phyloP scores from a whole-genome alignment of 495 filamentous ascomycete species.

The Trichoderma asperelloides region DNA sequence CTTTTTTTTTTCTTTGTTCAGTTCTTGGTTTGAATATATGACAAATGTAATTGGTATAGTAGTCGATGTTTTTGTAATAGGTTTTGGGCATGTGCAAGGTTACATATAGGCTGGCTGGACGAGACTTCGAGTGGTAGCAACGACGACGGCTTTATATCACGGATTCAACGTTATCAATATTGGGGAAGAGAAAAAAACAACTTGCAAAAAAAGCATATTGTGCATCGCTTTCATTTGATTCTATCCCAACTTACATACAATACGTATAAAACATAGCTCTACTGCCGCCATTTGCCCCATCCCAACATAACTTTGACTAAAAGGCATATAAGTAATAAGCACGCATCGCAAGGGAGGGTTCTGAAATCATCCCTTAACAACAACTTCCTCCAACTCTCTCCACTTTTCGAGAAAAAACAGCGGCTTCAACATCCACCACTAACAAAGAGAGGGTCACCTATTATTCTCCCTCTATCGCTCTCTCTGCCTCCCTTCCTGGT shows the following conservation, averaged over 20 bases:
- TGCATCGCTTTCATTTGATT: constrained; percentile 5
- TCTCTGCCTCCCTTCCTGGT: background rate
- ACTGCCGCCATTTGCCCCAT: constrained; percentile 5
- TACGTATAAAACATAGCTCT: constrained; percentile 7
- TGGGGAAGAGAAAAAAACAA: background rate
- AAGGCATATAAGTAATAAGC: constrained; percentile 12
- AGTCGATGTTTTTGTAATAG: no score
- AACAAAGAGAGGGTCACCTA: no score
- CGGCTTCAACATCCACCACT: background rate
- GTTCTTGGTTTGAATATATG: no score
- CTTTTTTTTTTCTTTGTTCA: background rate
- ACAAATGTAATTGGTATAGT: no score
- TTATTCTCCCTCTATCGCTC: background rate
- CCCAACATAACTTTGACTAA: constrained; percentile 20
- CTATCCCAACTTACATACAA: constrained; percentile 8
- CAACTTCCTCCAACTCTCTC: background rate
- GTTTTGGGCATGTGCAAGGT: no score
- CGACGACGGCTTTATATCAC: background rate
- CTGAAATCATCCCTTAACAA: no score
- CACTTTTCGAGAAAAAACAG: background rate
- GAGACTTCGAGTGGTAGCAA: no score
- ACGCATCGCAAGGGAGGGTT: background rate
- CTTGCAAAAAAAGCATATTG: background rate
- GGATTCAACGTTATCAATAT: background rate
- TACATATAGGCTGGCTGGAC: no score